Evolutionary conservation across 1,284 basidiomycete species (phyloP), one percentile per base, ranked within the genome.

Genomic region (Phellopilus nigrolimitatus): DNA sequence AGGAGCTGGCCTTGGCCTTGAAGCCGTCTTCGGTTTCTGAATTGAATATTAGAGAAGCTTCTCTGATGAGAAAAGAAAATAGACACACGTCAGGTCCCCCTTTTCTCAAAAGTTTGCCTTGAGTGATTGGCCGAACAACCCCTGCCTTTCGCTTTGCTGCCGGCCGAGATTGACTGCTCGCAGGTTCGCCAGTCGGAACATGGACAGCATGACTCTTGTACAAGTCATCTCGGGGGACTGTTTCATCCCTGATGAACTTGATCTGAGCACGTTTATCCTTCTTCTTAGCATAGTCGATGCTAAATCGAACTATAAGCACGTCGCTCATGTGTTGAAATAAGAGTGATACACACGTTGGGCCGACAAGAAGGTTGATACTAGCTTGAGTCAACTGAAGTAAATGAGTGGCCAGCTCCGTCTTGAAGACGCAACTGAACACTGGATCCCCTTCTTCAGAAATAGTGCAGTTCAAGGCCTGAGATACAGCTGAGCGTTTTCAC

Each of bases 151-250:
- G 81, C 66, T 86, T 90, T 3, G 94, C 88, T 33, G 88, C 81
- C 24, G 95, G 93, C 34, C 80, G 75, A 10, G 94, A 95, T 4
- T 80, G 66, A 62, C 93, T 95, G 50, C 68, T 79, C 0, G 93
- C 74, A 1, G 94, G 79, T 66, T 97, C 93, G 22, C 97, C 97
- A 21, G 90, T 85, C 8, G 85, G 77, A 1, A 98, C 93, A 56
- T 87, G 84, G 15, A 99, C 88, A 3, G 83, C 81, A 62, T 93
- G 91, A 61, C 91, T 95, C 79, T 99, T 99, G 75, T 99, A 99
- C 2, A 82, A 65, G 61, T 95, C 95, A 56, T 90, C 86, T 51
- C 80, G 81, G n/a, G 67, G 71, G 15, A 95, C 71, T 9, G 83
- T 84, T 66, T 97, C 93, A 64, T 97, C 94, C 72, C 91, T 97